A percentile compares a stretch with the other conserved stretches of the same genome.
Evolutionary conservation across 2,329 filamentous ascomycete genomes (phyloP).

Genomic region (Furcasterigmium sp.): DNA sequence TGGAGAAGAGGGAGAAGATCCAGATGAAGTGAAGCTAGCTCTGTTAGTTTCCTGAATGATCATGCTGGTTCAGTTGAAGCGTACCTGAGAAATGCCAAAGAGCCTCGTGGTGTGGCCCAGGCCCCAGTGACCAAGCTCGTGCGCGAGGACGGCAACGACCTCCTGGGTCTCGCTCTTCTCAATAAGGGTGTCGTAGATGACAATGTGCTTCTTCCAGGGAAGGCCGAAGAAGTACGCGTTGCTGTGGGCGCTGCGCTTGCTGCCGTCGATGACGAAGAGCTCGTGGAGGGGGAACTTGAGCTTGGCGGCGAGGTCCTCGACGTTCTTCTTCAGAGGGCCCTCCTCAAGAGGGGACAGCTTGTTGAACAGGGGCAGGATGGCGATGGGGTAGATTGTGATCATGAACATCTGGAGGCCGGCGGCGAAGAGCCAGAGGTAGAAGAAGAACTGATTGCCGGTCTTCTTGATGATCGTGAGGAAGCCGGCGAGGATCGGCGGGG

Average conservation of each 20-base stretch:
- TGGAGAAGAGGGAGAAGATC: constrained; percentile 92
- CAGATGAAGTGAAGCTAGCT: constrained; percentile 85
- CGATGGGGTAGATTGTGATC: constrained; percentile 93
- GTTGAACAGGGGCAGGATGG: constrained; percentile 95
- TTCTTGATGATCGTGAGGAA: constrained; percentile 93
- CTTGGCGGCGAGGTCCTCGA: constrained; percentile 76
- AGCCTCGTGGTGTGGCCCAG: constrained; percentile 91
- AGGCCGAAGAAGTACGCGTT: constrained; percentile 96
- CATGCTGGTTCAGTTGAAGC: constrained; percentile 10
- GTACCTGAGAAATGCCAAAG: constrained; percentile 78
- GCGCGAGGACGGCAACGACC: constrained; percentile 89
- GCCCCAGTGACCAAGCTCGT: constrained; percentile 97
- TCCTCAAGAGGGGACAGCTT: constrained; percentile 90
- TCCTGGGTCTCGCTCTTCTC: constrained; percentile 91
- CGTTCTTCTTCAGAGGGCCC: constrained; percentile 79
- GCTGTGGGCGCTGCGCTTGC: constrained; percentile 80
- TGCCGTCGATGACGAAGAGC: constrained; percentile 90
- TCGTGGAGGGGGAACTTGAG: constrained; percentile 90
- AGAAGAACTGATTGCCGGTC: constrained; percentile 93
- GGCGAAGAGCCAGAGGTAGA: constrained; percentile 94
- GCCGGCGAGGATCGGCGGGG: constrained; percentile 82
- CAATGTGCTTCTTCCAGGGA: constrained; percentile 99
- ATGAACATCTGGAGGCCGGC: constrained; percentile 86
- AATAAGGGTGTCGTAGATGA: constrained; percentile 96
- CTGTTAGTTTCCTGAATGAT: constrained; percentile 2